Evolutionary conservation across 1,284 basidiomycete genomes (phyloP).

Genomic region (Neonothopanus nambi): DNA sequence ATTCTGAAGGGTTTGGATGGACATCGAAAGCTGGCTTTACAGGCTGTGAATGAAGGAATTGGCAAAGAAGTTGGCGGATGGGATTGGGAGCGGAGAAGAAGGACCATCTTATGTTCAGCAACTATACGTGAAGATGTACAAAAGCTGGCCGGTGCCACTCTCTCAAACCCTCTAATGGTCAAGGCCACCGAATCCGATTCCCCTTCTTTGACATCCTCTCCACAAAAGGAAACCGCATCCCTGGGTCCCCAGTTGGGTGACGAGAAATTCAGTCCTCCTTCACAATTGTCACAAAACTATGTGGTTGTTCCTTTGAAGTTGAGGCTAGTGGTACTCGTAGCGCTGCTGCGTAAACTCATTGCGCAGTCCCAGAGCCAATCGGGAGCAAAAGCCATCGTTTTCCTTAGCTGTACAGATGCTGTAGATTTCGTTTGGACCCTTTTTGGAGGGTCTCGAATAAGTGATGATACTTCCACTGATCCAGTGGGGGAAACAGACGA

Average conservation of each 20-base stretch:
- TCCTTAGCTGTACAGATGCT: conserved; percentile 95
- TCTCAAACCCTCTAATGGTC: conserved; percentile 73
- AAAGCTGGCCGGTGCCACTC: conserved; percentile 83
- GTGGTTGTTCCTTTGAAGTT: conserved; percentile 92
- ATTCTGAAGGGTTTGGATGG: conserved; percentile 88
- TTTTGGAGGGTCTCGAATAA: conserved; percentile 81
- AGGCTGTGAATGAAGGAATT: conserved; percentile 71
- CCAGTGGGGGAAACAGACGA: conserved; percentile 19
- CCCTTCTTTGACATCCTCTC: conserved; percentile 21
- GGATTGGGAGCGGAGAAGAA: conserved; percentile 78
- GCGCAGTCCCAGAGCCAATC: conserved; percentile 52
- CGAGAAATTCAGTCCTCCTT: conserved; percentile 88
- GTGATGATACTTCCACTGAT: conserved; percentile 34
- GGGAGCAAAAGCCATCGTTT: conserved; percentile 84
- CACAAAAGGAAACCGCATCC: conserved; percentile 15
- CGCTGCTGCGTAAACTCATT: conserved; percentile 79
- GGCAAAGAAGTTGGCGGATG: conserved; percentile 78
- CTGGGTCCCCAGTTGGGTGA: conserved; percentile 21
- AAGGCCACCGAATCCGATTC: conserved; percentile 60
- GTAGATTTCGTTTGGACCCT: conserved; percentile 97
- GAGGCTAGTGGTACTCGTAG: conserved; percentile 87
- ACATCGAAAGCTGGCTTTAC: conserved; percentile 68
- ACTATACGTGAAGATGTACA: conserved; percentile 96
- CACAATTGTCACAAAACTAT: conserved; percentile 94
- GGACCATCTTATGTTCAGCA: conserved; percentile 94